A percentile compares a stretch with the other conserved stretches of the same genome.
These are phyloP conservation scores for Pseudogymnoascus sp. DNA, from an alignment of 2,329 filamentous ascomycete genomes.

Conservation along the genomic window DNA sequence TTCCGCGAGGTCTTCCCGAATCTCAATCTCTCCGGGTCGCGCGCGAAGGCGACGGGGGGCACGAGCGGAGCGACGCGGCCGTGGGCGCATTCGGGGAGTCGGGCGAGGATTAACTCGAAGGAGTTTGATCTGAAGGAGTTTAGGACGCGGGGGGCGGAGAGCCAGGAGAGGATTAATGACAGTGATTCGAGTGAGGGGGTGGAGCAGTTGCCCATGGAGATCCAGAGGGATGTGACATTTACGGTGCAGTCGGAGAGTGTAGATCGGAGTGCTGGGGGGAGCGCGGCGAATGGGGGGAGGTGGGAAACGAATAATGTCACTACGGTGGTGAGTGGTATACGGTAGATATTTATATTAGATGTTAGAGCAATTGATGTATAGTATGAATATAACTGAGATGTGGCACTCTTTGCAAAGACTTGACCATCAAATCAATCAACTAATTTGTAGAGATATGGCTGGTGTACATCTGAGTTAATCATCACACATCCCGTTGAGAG, in stretches of 20 bases:
- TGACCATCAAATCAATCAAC: too few species aligned
- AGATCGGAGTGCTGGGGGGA: not conserved
- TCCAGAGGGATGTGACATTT: slow-evolving; percentile 11
- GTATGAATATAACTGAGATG: too few species aligned
- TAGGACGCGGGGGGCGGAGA: not conserved
- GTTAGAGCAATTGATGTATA: too few species aligned
- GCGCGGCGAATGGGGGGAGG: not conserved
- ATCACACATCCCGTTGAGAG: too few species aligned
- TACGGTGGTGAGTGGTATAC: not conserved
- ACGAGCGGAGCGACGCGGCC: not conserved
- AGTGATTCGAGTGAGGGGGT: not conserved
- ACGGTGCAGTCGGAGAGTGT: slow-evolving; percentile 1
- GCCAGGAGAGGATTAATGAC: slow-evolving; percentile 11
- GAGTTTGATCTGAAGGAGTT: not conserved
- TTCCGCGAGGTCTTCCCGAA: slow-evolving; percentile 34
- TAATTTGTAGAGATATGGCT: too few species aligned
- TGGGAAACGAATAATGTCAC: not conserved
- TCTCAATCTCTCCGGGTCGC: slow-evolving; percentile 8
- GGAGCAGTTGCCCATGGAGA: not conserved
- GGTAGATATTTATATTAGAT: too few species aligned
- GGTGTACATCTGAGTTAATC: too few species aligned
- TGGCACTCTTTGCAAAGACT: too few species aligned
- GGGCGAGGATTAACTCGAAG: not conserved
- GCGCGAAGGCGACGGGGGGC: not conserved
- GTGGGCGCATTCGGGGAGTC: not conserved